A percentile compares a stretch with the other conserved stretches of the same genome.
These are phyloP conservation scores for Oxytropis ochrocephala DNA, from an alignment of 306 rosid species.

Conservation along the genomic window DNA sequence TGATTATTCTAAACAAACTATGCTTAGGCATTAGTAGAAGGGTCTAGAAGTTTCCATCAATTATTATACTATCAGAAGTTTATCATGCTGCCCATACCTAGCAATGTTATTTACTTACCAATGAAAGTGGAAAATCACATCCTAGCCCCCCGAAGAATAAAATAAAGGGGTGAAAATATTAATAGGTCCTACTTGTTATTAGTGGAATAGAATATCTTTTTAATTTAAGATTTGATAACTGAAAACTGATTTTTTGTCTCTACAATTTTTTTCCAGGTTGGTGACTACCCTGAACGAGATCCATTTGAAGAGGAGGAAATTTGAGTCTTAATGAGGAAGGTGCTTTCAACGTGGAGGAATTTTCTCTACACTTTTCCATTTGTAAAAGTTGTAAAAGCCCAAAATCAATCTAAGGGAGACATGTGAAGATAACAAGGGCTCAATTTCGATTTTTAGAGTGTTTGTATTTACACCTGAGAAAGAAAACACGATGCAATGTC, in stretches of 20 bases:
- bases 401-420: neutral
- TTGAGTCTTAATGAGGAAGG: constrained; percentile 26
- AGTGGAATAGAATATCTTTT: neutral
- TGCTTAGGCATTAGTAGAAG: too few species aligned
- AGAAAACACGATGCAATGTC: neutral
- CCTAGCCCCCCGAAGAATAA: neutral
- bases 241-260: neutral
- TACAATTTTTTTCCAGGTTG: constrained; percentile 52
- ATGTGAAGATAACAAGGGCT: neutral
- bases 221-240: neutral
- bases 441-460: neutral
- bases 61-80: too few species aligned
- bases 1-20: too few species aligned
- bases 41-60: too few species aligned
- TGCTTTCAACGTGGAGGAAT: neutral
- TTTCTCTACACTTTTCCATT: neutral
- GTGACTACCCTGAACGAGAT: constrained; percentile 89
- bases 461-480: neutral
- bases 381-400: neutral
- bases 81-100: too few species aligned
- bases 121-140: too few species aligned
- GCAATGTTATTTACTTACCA: too few species aligned
- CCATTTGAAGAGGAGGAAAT: constrained; percentile 85
- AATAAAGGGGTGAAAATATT: neutral
- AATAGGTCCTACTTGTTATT: neutral